A percentile compares a stretch with the other conserved stretches of the same genome.
Conservation (phyloP, 495 filamentous ascomycete species). For the Lophium mytilinum region DNA sequence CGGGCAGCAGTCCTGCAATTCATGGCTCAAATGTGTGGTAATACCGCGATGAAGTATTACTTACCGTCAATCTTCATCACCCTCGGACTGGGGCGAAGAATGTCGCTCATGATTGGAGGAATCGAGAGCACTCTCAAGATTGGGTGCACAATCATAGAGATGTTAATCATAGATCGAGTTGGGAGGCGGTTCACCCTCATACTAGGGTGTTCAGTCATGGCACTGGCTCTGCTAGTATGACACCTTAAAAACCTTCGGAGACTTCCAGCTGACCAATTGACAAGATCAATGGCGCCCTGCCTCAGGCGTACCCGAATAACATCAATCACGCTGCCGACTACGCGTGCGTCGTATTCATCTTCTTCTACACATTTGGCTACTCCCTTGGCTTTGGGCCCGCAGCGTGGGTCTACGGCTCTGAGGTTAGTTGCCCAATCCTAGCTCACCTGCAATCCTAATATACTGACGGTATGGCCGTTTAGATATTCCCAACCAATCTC, state of each 20-base stretch:
- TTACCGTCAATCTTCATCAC: conserved; percentile 42
- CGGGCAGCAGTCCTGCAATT: conserved; percentile 43
- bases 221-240: conserved; percentile 40
- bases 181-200: conserved; percentile 40
- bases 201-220: conserved; percentile 40
- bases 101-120: conserved; percentile 41
- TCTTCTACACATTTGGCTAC: conserved; percentile 50
- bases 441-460: neutral
- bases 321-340: conserved; percentile 42
- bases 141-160: conserved; percentile 42
- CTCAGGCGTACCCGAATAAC: conserved; percentile 44
- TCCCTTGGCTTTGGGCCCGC: conserved; percentile 50
- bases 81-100: conserved; percentile 38
- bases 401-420: conserved; percentile 51
- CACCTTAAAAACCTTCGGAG: too few relatives aligned
- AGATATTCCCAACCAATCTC: conserved; percentile 48
- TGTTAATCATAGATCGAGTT: conserved; percentile 42
- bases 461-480: neutral
- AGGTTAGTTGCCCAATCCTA: conserved; percentile 30
- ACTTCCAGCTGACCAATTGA: too few relatives aligned
- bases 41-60: conserved; percentile 49
- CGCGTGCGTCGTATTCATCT: conserved; percentile 47
- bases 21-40: conserved; percentile 48
- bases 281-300: conserved; percentile 48
- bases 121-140: conserved; percentile 47